Base-by-base conservation (phyloP, 306 rosid species). In the Medicago lupulina region DNA sequence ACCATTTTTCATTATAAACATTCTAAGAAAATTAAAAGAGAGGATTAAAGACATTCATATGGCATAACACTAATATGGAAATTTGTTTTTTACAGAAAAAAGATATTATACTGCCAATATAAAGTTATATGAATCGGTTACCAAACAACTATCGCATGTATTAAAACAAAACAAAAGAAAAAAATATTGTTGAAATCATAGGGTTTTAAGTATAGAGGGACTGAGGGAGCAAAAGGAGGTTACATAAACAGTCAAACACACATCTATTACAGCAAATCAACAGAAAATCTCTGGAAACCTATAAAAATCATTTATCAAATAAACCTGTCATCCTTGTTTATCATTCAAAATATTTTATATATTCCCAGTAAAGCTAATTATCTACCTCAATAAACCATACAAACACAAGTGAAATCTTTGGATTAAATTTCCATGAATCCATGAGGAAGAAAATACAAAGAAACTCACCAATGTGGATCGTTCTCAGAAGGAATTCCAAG, bases 401-500 rank as follows among this genome's bases (percentile, higher is more conserved):
- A 54, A 16, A 44, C 60, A 57, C 61, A 54, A 67, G 9, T 38
- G 47, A 34, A 72, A 76, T 8, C 65, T 64, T 51, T 2, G 25
- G 53, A 21, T 55, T 40, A 76, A 51, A 70, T 69, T 46, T 38
- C 74, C 40, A 57, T 1, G 67, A 38, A 53, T 36, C 68, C 72
- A 71, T 39, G 31, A 81, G 61, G 73, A 60, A 79, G 36, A 57
- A 76, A 66, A 62, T 61, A 67, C 43, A 71, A 58, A 72, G 80
- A 82, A 70, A 46, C 90, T 79, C 81, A 91, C 98, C 97, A 86
- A 67, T 93, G 98, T 6, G 92, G 97, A 88, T 89, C 91, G 47
- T 50, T 76, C 65, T 91, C 92, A 25, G 96, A 83, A 67, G 90
- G 88, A 83, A 93, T 83, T 81, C 96, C 97, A 54, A 93, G 86